These are phyloP conservation scores for Leccinum incarnatum DNA, from an alignment of 768 basidiomycete genomes.

Conservation along the genomic window DNA sequence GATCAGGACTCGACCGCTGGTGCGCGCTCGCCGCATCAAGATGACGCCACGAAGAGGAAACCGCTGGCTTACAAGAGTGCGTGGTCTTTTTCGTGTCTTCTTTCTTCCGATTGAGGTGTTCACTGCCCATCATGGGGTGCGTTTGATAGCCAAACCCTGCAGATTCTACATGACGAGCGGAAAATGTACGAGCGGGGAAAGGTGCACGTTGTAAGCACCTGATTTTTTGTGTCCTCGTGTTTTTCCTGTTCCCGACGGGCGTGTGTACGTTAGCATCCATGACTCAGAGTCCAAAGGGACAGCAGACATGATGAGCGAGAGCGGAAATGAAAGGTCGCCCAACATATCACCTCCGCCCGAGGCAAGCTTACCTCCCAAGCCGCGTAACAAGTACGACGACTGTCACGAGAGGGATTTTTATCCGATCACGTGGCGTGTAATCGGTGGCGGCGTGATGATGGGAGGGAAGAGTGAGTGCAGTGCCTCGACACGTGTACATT, in stretches of 20 bases:
- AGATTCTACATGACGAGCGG: constrained; percentile 48
- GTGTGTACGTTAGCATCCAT: constrained; percentile 41
- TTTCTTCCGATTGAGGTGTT: background rate
- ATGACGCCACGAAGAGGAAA: constrained; percentile 17
- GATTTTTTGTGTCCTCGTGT: background rate
- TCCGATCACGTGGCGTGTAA: constrained; percentile 73
- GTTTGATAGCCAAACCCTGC: constrained; percentile 53
- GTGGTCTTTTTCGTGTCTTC: constrained; percentile 2
- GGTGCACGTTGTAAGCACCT: constrained; percentile 56
- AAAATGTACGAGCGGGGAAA: constrained; percentile 50
- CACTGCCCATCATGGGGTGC: background rate
- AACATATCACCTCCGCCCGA: constrained; percentile 4
- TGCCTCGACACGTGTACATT: background rate
- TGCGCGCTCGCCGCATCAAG: constrained; percentile 8
- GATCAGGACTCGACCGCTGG: background rate
- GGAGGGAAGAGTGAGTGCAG: constrained; percentile 37
- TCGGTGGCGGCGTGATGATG: constrained; percentile 76
- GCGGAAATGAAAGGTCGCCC: background rate
- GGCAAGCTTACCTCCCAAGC: constrained; percentile 27
- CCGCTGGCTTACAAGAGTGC: constrained; percentile 30
- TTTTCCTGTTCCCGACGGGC: constrained; percentile 1
- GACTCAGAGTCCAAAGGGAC: constrained; percentile 22
- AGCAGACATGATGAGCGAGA: background rate
- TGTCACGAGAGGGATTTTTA: constrained; percentile 49
- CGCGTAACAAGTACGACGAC: constrained; percentile 32